Percentiles rank a stretch among this genome's conserved stretches.
Evolutionary conservation across 2,329 filamentous ascomycete genomes (phyloP).

Genomic region (Neofusicoccum sp.): DNA sequence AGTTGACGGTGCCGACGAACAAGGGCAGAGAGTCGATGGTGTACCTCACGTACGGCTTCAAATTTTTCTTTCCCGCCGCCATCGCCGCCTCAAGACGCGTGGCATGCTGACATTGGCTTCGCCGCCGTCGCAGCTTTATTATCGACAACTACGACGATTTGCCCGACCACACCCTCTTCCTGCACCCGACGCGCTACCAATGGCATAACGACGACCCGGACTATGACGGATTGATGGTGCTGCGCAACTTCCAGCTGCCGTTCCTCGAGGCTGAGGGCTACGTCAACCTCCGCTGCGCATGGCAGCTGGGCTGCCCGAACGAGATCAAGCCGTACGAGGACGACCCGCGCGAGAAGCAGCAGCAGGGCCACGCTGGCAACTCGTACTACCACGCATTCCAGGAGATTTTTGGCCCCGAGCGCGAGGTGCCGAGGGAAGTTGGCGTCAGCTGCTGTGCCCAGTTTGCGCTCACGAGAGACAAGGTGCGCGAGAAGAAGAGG

Average conservation of each 20-base stretch:
- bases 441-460: conserved; percentile 56
- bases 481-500: conserved; percentile 45
- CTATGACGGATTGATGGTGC: conserved; percentile 50
- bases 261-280: conserved; percentile 52
- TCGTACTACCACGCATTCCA: conserved; percentile 51
- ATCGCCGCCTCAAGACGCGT: background rate
- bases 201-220: conserved; percentile 55
- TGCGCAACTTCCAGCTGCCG: conserved; percentile 49
- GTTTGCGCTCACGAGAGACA: conserved; percentile 51
- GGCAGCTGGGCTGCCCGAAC: conserved; percentile 51
- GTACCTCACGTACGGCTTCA: conserved; percentile 43
- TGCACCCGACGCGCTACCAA: conserved; percentile 44
- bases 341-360: conserved; percentile 37
- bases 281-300: conserved; percentile 54
- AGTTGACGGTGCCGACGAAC: conserved; percentile 45
- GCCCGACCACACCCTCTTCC: conserved; percentile 41
- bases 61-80: background rate
- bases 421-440: conserved; percentile 43
- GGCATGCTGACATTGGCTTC: background rate
- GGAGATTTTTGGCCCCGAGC: conserved; percentile 45
- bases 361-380: conserved; percentile 48
- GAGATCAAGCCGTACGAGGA: conserved; percentile 49
- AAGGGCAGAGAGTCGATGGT: conserved; percentile 52
- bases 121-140: conserved; percentile 34
- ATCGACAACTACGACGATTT: conserved; percentile 41